These are phyloP conservation scores for Aspergillus ostianus DNA, from an alignment of 495 filamentous ascomycete species.

Conservation along the genomic window DNA sequence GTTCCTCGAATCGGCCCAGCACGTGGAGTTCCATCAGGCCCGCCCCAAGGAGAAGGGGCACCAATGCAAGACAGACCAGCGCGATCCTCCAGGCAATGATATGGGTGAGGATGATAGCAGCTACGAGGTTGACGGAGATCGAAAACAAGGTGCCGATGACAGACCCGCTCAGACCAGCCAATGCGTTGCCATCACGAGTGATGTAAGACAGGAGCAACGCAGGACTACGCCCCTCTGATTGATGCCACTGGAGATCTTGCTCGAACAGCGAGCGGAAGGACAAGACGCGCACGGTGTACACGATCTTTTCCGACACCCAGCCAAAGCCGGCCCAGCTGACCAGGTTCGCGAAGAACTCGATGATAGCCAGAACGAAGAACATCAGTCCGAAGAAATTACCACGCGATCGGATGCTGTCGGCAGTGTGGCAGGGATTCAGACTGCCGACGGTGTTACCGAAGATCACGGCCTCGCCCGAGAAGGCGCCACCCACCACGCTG, in stretches of 20 bases:
- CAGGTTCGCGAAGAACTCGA: conserved; percentile 53
- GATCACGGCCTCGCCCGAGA: conserved; percentile 51
- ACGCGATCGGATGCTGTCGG: conserved; percentile 32
- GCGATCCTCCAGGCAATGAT: conserved; percentile 47
- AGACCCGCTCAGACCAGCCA: conserved; percentile 48
- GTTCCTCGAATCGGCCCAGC: conserved; percentile 54
- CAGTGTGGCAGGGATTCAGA: conserved; percentile 42
- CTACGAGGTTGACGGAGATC: conserved; percentile 44
- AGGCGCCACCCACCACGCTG: conserved; percentile 45
- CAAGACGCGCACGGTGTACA: conserved; percentile 47
- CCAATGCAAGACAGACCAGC: conserved; percentile 36
- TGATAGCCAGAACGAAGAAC: conserved; percentile 55
- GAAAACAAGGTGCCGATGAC: conserved; percentile 48
- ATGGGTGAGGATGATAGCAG: conserved; percentile 41
- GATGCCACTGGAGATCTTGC: conserved; percentile 56
- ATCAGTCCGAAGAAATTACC: conserved; percentile 52
- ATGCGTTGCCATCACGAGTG: conserved; percentile 47
- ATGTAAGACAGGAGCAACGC: conserved; percentile 48
- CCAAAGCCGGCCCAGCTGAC: conserved; percentile 50
- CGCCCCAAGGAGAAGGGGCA: conserved; percentile 43
- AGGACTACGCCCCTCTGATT: conserved; percentile 46
- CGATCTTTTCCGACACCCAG: conserved; percentile 51
- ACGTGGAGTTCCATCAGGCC: conserved; percentile 54
- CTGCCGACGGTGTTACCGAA: conserved; percentile 51
- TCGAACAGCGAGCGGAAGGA: conserved; percentile 51